Conservation (phyloP, 495 filamentous ascomycete species). For the Cercophora newfieldiana region DNA sequence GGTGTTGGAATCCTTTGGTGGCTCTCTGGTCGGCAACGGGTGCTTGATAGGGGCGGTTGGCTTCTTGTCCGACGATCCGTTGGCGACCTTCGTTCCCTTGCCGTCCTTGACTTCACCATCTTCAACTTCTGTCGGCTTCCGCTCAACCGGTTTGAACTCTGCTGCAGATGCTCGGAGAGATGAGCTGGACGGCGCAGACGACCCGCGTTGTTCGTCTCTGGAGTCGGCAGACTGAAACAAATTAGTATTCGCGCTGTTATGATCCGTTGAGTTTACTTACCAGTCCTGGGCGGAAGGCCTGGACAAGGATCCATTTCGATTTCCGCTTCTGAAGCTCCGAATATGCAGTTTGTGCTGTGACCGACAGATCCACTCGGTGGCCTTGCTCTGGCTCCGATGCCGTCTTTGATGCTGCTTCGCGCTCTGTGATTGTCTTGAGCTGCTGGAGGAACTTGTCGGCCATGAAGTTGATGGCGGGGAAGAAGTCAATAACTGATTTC, state of each 20-base stretch:
- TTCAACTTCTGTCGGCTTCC: constrained; percentile 60
- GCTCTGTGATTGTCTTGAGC: constrained; percentile 70
- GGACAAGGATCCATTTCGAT: constrained; percentile 81
- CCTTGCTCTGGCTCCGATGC: constrained; percentile 65
- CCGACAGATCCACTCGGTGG: constrained; percentile 79
- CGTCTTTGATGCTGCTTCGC: constrained; percentile 60
- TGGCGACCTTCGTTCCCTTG: constrained; percentile 36
- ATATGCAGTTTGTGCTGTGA: constrained; percentile 80
- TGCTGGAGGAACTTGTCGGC: constrained; percentile 67
- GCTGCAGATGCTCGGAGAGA: constrained; percentile 43
- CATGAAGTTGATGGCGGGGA: constrained; percentile 88
- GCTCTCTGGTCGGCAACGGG: constrained; percentile 8
- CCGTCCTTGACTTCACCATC: constrained; percentile 78
- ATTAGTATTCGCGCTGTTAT: constrained; percentile 29
- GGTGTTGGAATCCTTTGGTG: constrained; percentile 20
- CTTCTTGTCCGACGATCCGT: constrained; percentile 13
- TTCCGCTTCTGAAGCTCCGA: constrained; percentile 78
- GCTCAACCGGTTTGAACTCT: constrained; percentile 47
- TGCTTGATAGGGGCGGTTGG: not conserved
- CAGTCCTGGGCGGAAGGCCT: constrained; percentile 64
- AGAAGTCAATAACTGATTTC: constrained; percentile 73
- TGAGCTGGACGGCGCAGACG: constrained; percentile 25
- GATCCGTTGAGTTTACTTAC: constrained; percentile 42
- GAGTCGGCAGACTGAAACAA: constrained; percentile 39
- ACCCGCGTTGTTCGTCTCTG: constrained; percentile 39